These are phyloP conservation scores for Cryptococcus jaspeensis DNA, from an alignment of 1,284 basidiomycete species.

Conservation along the genomic window DNA sequence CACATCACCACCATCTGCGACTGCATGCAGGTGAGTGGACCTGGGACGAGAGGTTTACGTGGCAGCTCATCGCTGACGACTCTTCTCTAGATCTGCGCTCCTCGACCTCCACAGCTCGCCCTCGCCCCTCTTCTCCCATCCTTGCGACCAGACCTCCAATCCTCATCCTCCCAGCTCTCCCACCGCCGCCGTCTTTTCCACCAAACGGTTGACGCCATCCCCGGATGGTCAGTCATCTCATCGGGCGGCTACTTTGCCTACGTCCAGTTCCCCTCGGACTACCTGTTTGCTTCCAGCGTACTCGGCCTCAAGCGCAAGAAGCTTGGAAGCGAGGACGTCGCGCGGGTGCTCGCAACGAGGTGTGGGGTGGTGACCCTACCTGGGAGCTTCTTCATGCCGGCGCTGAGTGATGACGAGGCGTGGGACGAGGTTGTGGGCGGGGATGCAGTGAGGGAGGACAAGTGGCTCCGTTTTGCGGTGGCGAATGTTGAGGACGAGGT, in stretches of 20 bases:
- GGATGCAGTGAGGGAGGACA: conserved; percentile 50
- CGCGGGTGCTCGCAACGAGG: conserved; percentile 61
- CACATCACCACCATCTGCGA: conserved; percentile 68
- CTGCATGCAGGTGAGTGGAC: conserved; percentile 58
- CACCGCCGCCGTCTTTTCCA: conserved; percentile 63
- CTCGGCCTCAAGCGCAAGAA: conserved; percentile 58
- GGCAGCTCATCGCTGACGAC: not conserved
- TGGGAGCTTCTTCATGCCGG: conserved; percentile 63
- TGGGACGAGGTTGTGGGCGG: conserved; percentile 32
- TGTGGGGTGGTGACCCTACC: conserved; percentile 69
- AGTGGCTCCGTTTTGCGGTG: conserved; percentile 74
- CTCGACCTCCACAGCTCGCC: conserved; percentile 67
- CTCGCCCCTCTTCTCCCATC: conserved; percentile 60
- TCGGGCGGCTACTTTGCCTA: conserved; percentile 75
- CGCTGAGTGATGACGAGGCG: conserved; percentile 35
- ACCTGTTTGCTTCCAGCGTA: conserved; percentile 54
- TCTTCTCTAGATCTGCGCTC: conserved; percentile 64
- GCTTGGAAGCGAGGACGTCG: conserved; percentile 57
- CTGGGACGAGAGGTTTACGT: conserved; percentile 7
- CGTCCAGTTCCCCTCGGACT: conserved; percentile 64
- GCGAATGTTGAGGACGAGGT: conserved; percentile 72
- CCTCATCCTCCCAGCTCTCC: conserved; percentile 58
- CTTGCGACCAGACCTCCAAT: conserved; percentile 60
- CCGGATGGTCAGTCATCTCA: conserved; percentile 62
- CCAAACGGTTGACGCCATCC: conserved; percentile 50